Conservation (phyloP, 2,329 filamentous ascomycete genomes). For the Ophidiomyces ophidiicola region DNA sequence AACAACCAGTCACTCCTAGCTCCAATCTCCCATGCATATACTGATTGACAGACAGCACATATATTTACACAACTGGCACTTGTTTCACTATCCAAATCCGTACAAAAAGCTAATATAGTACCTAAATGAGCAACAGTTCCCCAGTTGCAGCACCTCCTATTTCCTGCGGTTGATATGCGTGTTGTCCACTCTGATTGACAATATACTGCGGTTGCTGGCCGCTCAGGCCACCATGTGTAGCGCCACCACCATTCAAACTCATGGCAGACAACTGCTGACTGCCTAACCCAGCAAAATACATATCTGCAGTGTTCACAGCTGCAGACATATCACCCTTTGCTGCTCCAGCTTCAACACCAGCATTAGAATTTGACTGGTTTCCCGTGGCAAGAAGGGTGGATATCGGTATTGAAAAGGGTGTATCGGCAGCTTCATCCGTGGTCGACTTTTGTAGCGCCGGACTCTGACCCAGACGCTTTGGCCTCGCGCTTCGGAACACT, state of each 20-base stretch:
- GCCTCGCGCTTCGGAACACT: slow-evolving; percentile 81
- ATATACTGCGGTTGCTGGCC: slow-evolving; percentile 45
- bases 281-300: slow-evolving; percentile 74
- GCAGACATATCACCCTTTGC: slow-evolving; percentile 46
- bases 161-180: slow-evolving; percentile 57
- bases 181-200: slow-evolving; percentile 71
- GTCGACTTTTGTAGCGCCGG: slow-evolving; percentile 69
- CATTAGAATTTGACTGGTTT: slow-evolving; percentile 19
- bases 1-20: no score
- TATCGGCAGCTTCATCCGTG: slow-evolving; percentile 33
- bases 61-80: no score
- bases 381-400: slow-evolving; percentile 35
- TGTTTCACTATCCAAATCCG: background rate
- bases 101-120: background rate
- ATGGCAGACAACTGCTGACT: slow-evolving; percentile 61
- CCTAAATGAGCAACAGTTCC: slow-evolving; percentile 46
- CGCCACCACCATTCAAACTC: slow-evolving; percentile 53
- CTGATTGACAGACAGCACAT: no score
- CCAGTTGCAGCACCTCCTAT: slow-evolving; percentile 54
- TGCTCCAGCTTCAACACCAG: slow-evolving; percentile 19
- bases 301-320: slow-evolving; percentile 73
- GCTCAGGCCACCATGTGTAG: slow-evolving; percentile 47
- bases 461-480: slow-evolving; percentile 64
- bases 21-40: no score
- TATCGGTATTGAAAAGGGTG: slow-evolving; percentile 19